Base-by-base conservation (phyloP, 164 flowering plant species). In the Kingdonia uniflora region DNA sequence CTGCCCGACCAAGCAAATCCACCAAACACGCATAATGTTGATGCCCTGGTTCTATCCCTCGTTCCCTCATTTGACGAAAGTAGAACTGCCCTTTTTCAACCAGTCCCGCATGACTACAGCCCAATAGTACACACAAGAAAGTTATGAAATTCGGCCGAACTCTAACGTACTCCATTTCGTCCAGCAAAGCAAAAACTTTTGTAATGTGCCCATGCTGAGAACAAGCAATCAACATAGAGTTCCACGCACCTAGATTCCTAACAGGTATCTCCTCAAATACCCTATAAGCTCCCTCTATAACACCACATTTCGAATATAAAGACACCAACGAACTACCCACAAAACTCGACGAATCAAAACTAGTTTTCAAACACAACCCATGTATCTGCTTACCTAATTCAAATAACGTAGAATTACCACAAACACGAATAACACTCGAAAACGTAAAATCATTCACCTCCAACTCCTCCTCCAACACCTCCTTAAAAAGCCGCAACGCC, bases 211-310 rank as follows among this genome's bases (percentile, higher is more conserved):
- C 76, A 59, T 94, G 97, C 56, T 94, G 97, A 4, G 99, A 87
- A 49, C 85, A 87, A 0, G 95, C 95, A 47, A 72, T 78, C 72
- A 84, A 47, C 84, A 92, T 80, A 0, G 95, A 65, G 59, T 92
- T 92, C 98, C 97, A 92, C 63, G 81, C 69, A 7, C 95, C 99
- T 37, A 92, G 69, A 64, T 88, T 88, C 68, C 63, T 80, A n/a
- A 53, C 54, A 0, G 60, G 35, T 29, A 29, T 3, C 46, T 82
- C 87, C 52, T 67, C 61, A 52, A 88, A 88, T 40, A 76, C 74
- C 40, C 55, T 62, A 35, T 72, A 74, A 44, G 89, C 82, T 26
- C 63, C 78, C 49, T 82, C 85, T 16, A 86, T 67, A 8, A 77
- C 61, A 2, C 96, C 98, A 56, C 94, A 79, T 59, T 82, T 85